Evolutionary conservation across 176 grass and related monocot species (phyloP).

Genomic region (Rhynchospora pubera): DNA sequence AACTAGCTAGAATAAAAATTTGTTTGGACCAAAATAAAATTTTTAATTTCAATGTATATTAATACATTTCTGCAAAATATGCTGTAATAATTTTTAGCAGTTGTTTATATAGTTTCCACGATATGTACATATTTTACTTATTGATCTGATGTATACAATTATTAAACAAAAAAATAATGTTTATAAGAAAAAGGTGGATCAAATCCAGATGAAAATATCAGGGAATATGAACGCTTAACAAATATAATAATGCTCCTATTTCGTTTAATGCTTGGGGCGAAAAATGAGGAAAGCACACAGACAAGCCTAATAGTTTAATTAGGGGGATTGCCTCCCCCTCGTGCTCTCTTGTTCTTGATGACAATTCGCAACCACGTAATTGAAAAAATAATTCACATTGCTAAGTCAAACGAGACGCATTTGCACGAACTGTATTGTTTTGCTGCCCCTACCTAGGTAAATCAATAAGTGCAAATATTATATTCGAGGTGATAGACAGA

Average conservation of each 20-base stretch:
- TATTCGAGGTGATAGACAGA: conserved; percentile 6
- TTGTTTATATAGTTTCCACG: too few species aligned
- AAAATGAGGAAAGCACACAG: background rate
- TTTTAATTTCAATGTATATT: too few species aligned
- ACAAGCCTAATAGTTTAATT: conserved; percentile 14
- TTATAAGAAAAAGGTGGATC: too few species aligned
- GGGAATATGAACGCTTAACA: background rate
- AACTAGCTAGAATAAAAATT: too few species aligned
- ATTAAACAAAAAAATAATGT: too few species aligned
- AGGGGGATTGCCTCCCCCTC: conserved; percentile 9
- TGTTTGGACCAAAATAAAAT: too few species aligned
- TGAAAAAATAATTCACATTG: background rate
- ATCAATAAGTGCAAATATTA: background rate
- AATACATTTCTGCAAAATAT: too few species aligned
- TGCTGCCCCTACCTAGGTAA: background rate
- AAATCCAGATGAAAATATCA: background rate
- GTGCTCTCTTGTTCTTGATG: conserved; percentile 25
- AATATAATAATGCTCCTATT: background rate
- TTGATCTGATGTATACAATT: too few species aligned
- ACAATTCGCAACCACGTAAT: background rate
- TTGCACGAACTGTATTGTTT: background rate
- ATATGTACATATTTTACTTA: too few species aligned
- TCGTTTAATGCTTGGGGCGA: background rate
- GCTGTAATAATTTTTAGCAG: too few species aligned
- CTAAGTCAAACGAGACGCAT: conserved; percentile 20